A percentile compares a stretch with the other conserved stretches of the same genome.
Evolutionary conservation across 2,329 filamentous ascomycete genomes (phyloP).

Genomic region (Allantophomopsis cytisporea): DNA sequence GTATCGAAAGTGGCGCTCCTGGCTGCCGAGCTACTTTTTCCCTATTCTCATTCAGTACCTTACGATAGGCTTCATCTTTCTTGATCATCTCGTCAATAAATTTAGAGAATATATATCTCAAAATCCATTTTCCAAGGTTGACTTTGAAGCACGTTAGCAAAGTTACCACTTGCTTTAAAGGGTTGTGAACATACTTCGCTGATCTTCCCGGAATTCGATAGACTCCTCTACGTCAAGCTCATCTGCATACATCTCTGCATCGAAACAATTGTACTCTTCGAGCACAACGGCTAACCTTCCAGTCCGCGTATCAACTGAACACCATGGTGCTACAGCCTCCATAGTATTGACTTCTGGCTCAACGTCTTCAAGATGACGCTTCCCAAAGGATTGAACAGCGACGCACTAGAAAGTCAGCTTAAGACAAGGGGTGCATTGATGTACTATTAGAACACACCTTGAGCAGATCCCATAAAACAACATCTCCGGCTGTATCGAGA

Average conservation of each 20-base stretch:
- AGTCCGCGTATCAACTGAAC: conserved; percentile 84
- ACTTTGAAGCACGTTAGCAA: conserved; percentile 35
- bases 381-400: conserved; percentile 84
- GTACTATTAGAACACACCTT: conserved; percentile 37
- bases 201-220: conserved; percentile 81
- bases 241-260: conserved; percentile 94
- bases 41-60: conserved; percentile 47
- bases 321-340: conserved; percentile 91
- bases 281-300: conserved; percentile 82
- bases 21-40: conserved; percentile 42
- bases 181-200: conserved; percentile 54
- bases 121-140: conserved; percentile 91
- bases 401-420: conserved; percentile 44
- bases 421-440: conserved; percentile 5
- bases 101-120: conserved; percentile 81
- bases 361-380: conserved; percentile 86
- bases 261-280: conserved; percentile 92
- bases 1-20: conserved; percentile 47
- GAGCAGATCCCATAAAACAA: conserved; percentile 87
- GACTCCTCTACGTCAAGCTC: conserved; percentile 62
- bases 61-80: conserved; percentile 63
- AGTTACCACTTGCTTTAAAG: conserved; percentile 6
- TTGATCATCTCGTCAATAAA: conserved; percentile 84
- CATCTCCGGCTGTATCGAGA: conserved; percentile 87
- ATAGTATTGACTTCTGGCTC: conserved; percentile 74